These are phyloP conservation scores for Lepiota brunneoincarnata DNA, from an alignment of 768 basidiomycete species.

Conservation along the genomic window DNA sequence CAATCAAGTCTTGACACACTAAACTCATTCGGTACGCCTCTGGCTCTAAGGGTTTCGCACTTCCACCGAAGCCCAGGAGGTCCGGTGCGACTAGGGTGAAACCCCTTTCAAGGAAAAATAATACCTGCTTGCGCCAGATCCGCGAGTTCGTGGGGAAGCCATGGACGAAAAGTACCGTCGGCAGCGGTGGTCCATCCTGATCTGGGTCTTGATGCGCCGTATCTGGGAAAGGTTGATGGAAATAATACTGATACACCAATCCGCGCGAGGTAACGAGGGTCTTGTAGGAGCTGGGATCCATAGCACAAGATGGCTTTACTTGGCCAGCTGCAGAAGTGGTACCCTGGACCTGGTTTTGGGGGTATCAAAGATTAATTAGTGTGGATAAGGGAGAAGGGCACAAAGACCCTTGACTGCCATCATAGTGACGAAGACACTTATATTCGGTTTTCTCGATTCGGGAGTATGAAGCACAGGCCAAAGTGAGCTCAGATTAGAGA, in stretches of 20 bases:
- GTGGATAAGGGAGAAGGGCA: not conserved
- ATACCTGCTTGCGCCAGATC: slow-evolving; percentile 38
- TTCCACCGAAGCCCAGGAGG: slow-evolving; percentile 48
- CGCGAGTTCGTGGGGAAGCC: slow-evolving; percentile 43
- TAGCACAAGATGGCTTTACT: not conserved
- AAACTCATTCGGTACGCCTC: slow-evolving; percentile 34
- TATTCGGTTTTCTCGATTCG: not conserved
- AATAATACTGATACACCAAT: slow-evolving; percentile 38
- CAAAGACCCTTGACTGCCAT: not conserved
- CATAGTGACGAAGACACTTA: not conserved
- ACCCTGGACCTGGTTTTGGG: not conserved
- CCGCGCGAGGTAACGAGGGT: slow-evolving; percentile 33
- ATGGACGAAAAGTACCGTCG: slow-evolving; percentile 41
- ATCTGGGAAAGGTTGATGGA: slow-evolving; percentile 15
- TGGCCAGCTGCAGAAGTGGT: not conserved
- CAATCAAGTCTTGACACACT: slow-evolving; percentile 39
- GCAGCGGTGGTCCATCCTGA: slow-evolving; percentile 24
- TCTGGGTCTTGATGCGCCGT: slow-evolving; percentile 7
- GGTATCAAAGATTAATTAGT: not conserved
- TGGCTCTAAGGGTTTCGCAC: slow-evolving; percentile 41
- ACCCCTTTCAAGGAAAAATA: slow-evolving; percentile 36
- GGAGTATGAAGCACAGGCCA: not conserved
- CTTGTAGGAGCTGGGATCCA: slow-evolving; percentile 1
- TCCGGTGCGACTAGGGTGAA: slow-evolving; percentile 48
- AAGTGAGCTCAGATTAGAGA: not conserved